phyloP scores from a whole-genome alignment of 768 basidiomycete genomes.

The Amanita molliuscula region DNA sequence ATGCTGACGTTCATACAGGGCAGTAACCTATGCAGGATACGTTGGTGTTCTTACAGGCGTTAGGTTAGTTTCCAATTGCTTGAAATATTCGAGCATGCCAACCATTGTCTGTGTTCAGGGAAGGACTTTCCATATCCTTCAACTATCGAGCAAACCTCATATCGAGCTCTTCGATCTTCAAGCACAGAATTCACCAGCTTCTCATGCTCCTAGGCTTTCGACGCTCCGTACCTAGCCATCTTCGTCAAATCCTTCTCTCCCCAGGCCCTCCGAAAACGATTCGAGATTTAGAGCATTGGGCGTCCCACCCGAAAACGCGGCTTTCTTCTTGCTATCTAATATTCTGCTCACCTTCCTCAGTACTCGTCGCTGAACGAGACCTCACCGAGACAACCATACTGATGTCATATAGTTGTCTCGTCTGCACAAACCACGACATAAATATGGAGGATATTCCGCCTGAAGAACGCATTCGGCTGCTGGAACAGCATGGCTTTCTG shows the following conservation, averaged over 20 bases:
- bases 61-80: conserved; percentile 12
- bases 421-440: conserved; percentile 26
- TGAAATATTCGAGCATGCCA: background rate
- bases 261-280: conserved; percentile 17
- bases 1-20: conserved; percentile 10
- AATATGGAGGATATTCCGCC: conserved; percentile 16
- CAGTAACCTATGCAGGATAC: conserved; percentile 29
- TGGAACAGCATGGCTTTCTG: conserved; percentile 9
- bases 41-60: conserved; percentile 28
- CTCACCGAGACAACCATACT: conserved; percentile 14
- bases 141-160: conserved; percentile 22
- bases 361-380: conserved; percentile 26
- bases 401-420: conserved; percentile 17
- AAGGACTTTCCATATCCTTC: conserved; percentile 25
- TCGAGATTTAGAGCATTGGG: conserved; percentile 10
- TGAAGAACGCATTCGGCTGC: conserved; percentile 12
- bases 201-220: conserved; percentile 21
- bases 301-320: conserved; percentile 10
- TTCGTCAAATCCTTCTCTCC: conserved; percentile 21
- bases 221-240: conserved; percentile 21
- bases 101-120: conserved; percentile 8
- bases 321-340: conserved; percentile 25
- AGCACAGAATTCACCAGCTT: conserved; percentile 20
- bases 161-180: conserved; percentile 15
- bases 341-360: conserved; percentile 21